Base-by-base conservation (phyloP, 2,329 filamentous ascomycete genomes). In the Aspergillus phoenicis region DNA sequence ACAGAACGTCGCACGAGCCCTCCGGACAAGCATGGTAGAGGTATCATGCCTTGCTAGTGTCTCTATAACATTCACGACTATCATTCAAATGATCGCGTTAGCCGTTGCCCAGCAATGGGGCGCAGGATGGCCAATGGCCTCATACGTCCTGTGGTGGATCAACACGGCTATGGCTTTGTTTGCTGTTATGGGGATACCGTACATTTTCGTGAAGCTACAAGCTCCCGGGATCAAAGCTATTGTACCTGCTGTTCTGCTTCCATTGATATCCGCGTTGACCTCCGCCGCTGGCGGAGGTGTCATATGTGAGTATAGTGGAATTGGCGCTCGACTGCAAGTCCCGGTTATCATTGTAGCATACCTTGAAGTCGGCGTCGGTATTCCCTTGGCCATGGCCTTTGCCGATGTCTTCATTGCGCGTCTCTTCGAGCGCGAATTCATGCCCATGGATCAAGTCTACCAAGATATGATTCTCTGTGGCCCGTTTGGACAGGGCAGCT, bases 1-100 rank as follows among this genome's bases (percentile, higher is more conserved):
- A 2, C 60, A 56, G n/a, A 65, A 71, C 41, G 73, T 78, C 54
- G 52, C 59, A 22, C 59, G 66, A 26, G 65, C 73, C 47, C 71
- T 78, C 17, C 66, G 65, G 10, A 66, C 59, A 22, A 72, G 71
- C 52, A 69, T 76, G 36, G 54, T 68, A 11, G 78, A 81, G 54
- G 70, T 74, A 5, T 73, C 75, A 10, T 77, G 77, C 43, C 72
- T 80, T 6, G 65, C 75, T 24, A 78, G 75, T 66, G 72, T 78
- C 56, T 66, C 69, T 26, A 77, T 80, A 59, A 69, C 75, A 1
- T 76, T 72, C 57, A 72, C 71, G 6, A 68, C 70, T 3, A 74
- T 77, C 51, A 68, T 72, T 30, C 64, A 77, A 13, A 70, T 76
- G 60, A 87, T 96, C 70, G 89, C 69, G 2, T 69, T 76, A 5